These are phyloP conservation scores for Zygosaccharomyces bisporus DNA, from an alignment of 805 yeast species.

Conservation along the genomic window DNA sequence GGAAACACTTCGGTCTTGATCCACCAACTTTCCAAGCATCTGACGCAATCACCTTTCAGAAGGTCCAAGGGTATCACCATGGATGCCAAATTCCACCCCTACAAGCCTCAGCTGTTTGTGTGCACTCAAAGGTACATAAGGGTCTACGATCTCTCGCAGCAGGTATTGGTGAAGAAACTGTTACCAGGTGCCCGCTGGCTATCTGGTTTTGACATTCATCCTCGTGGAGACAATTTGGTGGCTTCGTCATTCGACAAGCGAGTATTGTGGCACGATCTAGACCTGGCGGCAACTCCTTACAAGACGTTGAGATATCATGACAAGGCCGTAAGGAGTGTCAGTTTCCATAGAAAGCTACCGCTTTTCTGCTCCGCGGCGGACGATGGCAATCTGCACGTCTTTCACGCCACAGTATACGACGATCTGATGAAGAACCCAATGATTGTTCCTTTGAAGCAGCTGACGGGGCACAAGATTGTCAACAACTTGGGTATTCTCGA, in stretches of 20 bases:
- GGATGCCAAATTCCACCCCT: constrained; percentile 97
- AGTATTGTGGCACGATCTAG: constrained; percentile 96
- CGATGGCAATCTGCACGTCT: constrained; percentile 87
- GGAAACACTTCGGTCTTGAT: constrained; percentile 85
- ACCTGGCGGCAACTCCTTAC: constrained; percentile 82
- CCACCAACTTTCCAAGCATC: constrained; percentile 91
- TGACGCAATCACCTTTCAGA: constrained; percentile 92
- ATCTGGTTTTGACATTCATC: constrained; percentile 87
- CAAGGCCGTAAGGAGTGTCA: constrained; percentile 84
- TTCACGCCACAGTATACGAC: constrained; percentile 96
- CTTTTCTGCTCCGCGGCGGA: constrained; percentile 93
- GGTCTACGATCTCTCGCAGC: constrained; percentile 85
- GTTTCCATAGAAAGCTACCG: constrained; percentile 85
- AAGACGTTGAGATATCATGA: constrained; percentile 94
- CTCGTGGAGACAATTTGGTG: constrained; percentile 89
- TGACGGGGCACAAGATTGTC: constrained; percentile 81
- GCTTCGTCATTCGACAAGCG: constrained; percentile 94
- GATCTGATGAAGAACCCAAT: constrained; percentile 86
- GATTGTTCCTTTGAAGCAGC: constrained; percentile 90
- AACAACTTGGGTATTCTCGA: constrained; percentile 83
- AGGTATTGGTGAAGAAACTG: constrained; percentile 74
- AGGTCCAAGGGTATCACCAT: constrained; percentile 90
- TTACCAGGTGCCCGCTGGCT: constrained; percentile 97
- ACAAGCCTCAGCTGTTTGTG: constrained; percentile 88
- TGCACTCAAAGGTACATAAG: constrained; percentile 91